Base-by-base conservation (phyloP, 1,139 yeast species). In the Blastobotrys niveus region DNA sequence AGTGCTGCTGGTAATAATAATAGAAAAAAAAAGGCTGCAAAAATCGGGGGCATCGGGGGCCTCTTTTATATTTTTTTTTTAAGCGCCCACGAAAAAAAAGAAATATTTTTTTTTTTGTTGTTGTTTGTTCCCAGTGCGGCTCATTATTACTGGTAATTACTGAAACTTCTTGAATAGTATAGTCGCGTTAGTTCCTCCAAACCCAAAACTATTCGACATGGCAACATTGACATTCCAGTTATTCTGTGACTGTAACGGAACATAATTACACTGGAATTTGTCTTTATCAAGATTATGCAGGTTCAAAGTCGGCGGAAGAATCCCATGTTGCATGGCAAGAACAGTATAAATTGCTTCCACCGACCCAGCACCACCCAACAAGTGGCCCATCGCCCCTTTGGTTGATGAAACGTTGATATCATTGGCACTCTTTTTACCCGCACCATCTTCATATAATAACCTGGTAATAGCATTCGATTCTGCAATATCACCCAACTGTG, bases 281-380 rank as follows among this genome's bases (percentile, higher is more conserved):
- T 59, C 68, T 0, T 54, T 45, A 14, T 65, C 68, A 42, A 69
- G 73, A 17, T 68, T 58, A 1, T 73, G 69, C 49, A 88, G 72
- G 59, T 91, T 91, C 48, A 83, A 63, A 0, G 95, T 88, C 4
- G 95, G 94, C 1, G 98, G 97, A 2, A 86, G 57, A 2, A 68
- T 58, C 20, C 74, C 72, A 10, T 77, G 63, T 43, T 75, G 62
- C 34, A 89, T 57, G 0, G 96, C 80, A 57, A 80, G 61, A 2
- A 88, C 66, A 0, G 96, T 80, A 61, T 86, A 86, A 1, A 88
- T 77, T 4, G 95, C 79, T 59, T 93, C 99, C 4, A 91, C 87
- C 0, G 96, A 81, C 2, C 98, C 99, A 0, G 98, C 94, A 0
- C 96, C 98, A 1, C 98, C 98, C 27, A 93, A 68, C 31, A 91